A percentile compares a stretch with the other conserved stretches of the same genome.
These are phyloP conservation scores for Phytopythium vexans DNA, from an alignment of 352 stramenopile species.

Conservation along the genomic window DNA sequence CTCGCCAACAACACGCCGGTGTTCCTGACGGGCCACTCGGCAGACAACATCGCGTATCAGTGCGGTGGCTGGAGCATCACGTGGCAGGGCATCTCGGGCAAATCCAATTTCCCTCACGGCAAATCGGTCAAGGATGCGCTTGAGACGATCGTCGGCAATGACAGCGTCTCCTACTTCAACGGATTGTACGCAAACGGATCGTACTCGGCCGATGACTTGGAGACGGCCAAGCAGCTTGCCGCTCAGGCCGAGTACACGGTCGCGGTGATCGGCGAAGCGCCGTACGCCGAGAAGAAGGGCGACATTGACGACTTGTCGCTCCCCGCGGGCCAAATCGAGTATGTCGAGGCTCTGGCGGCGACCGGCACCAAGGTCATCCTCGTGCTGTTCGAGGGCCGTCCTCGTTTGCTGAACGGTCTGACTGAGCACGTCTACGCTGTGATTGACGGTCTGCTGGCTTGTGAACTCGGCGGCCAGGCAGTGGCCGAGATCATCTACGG, in stretches of 20 bases:
- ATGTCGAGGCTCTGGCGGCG: slow-evolving; percentile 61
- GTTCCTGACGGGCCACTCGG: slow-evolving; percentile 42
- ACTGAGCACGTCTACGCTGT: slow-evolving; percentile 74
- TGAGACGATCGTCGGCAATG: slow-evolving; percentile 11
- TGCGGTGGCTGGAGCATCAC: slow-evolving; percentile 34
- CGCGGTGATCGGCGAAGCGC: slow-evolving; percentile 28
- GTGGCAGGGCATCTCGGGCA: slow-evolving; percentile 30
- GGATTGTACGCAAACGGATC: slow-evolving; percentile 20
- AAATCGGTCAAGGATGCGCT: slow-evolving; percentile 26
- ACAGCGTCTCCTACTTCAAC: slow-evolving; percentile 26
- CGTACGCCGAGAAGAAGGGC: slow-evolving; percentile 66
- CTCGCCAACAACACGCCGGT: slow-evolving; percentile 26
- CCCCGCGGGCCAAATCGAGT: slow-evolving; percentile 58
- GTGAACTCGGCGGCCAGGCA: slow-evolving; percentile 69
- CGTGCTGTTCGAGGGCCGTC: slow-evolving; percentile 66
- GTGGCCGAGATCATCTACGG: slow-evolving; percentile 82
- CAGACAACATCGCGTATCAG: slow-evolving; percentile 27
- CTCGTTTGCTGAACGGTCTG: slow-evolving; percentile 36
- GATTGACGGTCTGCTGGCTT: slow-evolving; percentile 65
- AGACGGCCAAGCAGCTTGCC: slow-evolving; percentile 15
- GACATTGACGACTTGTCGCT: slow-evolving; percentile 75
- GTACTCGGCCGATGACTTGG: slow-evolving; percentile 23
- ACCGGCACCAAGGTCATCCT: slow-evolving; percentile 60
- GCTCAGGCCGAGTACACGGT: slow-evolving; percentile 18
- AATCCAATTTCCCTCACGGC: slow-evolving; percentile 28